A percentile compares a stretch with the other conserved stretches of the same genome.
phyloP scores from a whole-genome alignment of 1,139 yeast genomes.

The Suhomyces ambrosiae region DNA sequence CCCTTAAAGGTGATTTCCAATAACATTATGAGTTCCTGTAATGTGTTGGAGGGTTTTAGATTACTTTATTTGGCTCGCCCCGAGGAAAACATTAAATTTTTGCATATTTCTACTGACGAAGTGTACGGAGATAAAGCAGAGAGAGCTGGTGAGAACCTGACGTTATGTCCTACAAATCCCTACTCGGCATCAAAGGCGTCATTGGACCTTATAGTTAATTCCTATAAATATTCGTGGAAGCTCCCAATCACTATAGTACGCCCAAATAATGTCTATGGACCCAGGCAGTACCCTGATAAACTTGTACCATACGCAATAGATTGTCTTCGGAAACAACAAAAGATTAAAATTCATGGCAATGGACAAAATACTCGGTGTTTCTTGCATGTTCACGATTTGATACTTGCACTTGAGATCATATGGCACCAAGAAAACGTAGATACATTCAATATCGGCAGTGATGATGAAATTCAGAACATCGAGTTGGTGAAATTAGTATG shows the following conservation, averaged over 20 bases:
- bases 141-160: constrained; percentile 37
- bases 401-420: constrained; percentile 42
- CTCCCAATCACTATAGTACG: constrained; percentile 49
- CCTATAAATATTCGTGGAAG: constrained; percentile 48
- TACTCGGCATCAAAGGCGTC: constrained; percentile 64
- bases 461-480: constrained; percentile 45
- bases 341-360: constrained; percentile 47
- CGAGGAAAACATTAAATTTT: constrained; percentile 24
- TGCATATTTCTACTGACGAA: constrained; percentile 65
- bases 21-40: constrained; percentile 54
- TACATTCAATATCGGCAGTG: constrained; percentile 53
- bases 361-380: constrained; percentile 51
- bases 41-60: constrained; percentile 48
- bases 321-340: constrained; percentile 23
- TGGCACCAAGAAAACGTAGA: constrained; percentile 33
- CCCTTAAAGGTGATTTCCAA: constrained; percentile 51
- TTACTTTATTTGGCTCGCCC: constrained; percentile 9
- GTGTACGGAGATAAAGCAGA: constrained; percentile 51
- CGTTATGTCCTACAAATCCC: constrained; percentile 57
- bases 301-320: constrained; percentile 43
- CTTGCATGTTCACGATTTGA: constrained; percentile 52
- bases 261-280: constrained; percentile 60
- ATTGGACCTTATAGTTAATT: constrained; percentile 51
- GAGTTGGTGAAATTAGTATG: constrained; percentile 31
- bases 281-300: constrained; percentile 59